These are phyloP conservation scores for Neospermospora avenae DNA, from an alignment of 2,329 filamentous ascomycete species.

Conservation along the genomic window DNA sequence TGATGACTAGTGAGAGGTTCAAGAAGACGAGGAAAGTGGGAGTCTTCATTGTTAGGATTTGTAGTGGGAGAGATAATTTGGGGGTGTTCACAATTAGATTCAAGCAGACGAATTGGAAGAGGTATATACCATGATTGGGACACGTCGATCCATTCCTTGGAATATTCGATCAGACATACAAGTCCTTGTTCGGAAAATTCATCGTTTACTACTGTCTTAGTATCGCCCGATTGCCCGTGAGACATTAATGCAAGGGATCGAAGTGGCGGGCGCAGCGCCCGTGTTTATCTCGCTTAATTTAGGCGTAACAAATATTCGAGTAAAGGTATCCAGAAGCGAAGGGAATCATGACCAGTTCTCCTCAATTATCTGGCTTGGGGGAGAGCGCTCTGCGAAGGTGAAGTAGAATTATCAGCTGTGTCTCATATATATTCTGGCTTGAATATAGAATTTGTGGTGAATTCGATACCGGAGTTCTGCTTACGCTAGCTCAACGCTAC, in stretches of 20 bases:
- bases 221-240: not conserved
- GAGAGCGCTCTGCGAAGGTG: too few relatives aligned
- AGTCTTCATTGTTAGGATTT: not conserved
- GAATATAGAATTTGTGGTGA: too few relatives aligned
- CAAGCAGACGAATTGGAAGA: not conserved
- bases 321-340: too few relatives aligned
- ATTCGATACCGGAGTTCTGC: too few relatives aligned
- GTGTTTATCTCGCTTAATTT: not conserved
- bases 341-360: too few relatives aligned
- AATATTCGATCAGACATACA: not conserved
- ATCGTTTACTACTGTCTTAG: not conserved
- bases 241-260: not conserved
- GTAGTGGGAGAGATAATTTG: not conserved
- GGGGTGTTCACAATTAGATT: not conserved
- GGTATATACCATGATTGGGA: not conserved
- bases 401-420: too few relatives aligned
- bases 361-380: too few relatives aligned
- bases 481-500: too few relatives aligned
- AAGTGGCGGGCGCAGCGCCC: not conserved
- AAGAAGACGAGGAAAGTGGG: not conserved
- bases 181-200: not conserved
- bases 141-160: not conserved
- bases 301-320: too few relatives aligned
- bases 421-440: too few relatives aligned
- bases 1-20: not conserved